Percentiles rank a stretch among this genome's conserved stretches.
phyloP scores from a whole-genome alignment of 805 yeast genomes.

The Lipomyces yamanashiensis region DNA sequence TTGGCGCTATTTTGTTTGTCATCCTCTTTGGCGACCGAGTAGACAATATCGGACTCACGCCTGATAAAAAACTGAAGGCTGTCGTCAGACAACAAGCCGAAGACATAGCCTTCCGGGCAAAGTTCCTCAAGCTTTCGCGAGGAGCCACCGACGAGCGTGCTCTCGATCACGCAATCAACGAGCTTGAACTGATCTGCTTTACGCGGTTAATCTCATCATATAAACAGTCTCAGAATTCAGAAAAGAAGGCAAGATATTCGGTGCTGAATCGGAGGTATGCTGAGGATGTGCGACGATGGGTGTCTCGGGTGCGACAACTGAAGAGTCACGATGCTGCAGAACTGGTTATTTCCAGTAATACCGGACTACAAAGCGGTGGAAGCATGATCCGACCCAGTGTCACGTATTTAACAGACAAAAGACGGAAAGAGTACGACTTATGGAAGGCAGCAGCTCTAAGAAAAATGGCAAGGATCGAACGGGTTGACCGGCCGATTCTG shows the following conservation, averaged over 20 bases:
- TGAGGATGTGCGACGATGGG: constrained; percentile 13
- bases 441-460: constrained; percentile 11
- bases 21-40: constrained; percentile 20
- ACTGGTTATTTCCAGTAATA: neutral
- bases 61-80: neutral
- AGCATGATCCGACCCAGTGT: constrained; percentile 25
- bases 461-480: constrained; percentile 7
- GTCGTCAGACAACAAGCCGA: neutral
- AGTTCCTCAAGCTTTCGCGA: constrained; percentile 11
- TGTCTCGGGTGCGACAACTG: neutral
- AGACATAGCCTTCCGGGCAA: constrained; percentile 8
- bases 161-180: constrained; percentile 5
- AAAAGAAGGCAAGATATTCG: neutral
- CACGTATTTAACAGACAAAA: constrained; percentile 7
- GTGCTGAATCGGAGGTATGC: constrained; percentile 8
- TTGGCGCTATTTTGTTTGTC: constrained; percentile 24
- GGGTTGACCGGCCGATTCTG: neutral
- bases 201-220: neutral
- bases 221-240: neutral
- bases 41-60: neutral
- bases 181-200: constrained; percentile 20
- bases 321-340: neutral
- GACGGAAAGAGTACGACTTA: constrained; percentile 8
- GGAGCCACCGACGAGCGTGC: constrained; percentile 1
- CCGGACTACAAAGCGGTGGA: neutral